Base-by-base conservation (phyloP, 1,284 basidiomycete genomes). In the Sporisorium graminicola region DNA sequence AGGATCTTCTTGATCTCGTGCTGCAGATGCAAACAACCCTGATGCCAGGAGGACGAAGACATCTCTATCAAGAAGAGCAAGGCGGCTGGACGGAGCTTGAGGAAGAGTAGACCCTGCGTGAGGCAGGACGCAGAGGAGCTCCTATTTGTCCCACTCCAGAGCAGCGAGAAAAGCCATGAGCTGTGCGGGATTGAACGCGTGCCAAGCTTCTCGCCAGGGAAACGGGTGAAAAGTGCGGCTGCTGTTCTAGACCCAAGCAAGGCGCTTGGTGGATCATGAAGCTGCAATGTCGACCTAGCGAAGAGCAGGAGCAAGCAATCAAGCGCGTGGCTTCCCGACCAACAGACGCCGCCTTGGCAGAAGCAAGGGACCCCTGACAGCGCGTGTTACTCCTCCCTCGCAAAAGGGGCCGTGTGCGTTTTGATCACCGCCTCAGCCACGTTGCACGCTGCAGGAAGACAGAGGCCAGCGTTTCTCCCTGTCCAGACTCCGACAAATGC, bases 191-290 rank as follows among this genome's bases (percentile, higher is more conserved):
- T 47, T 12, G 14, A 18, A 47, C 6, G n/a, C 35, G 26, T 8
- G 44, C 44, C 44, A 47, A 47, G 44, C 44, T 20, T 43, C 42
- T 26, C 44, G 44, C 44, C 35, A 35, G 35, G 14, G 35, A 35
- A 35, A 35, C 8, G 35, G 35, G 35, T 35, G 35, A 31, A 35
- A 35, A 35, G 8, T n/a, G 13, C 35, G 35, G 13, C 35, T 35
- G 44, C 44, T 12, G 22, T 47, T 47, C 44, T 47, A 47, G 44
- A 24, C 44, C 44, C 22, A 5, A 5, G 29, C 5, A 31, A 6
- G 44, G n/a, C n/a, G n/a, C n/a, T n/a, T n/a, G n/a, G n/a, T n/a
- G n/a, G n/a, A n/a, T n/a, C n/a, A n/a, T n/a, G n/a, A n/a, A 8
- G 24, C 12, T 14, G 44, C 24, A 26, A 22, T 18, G 10, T 44